A percentile compares a stretch with the other conserved stretches of the same genome.
phyloP scores from a whole-genome alignment of 202 grass and related monocot genomes.

The Miscanthus sacchariflorus region DNA sequence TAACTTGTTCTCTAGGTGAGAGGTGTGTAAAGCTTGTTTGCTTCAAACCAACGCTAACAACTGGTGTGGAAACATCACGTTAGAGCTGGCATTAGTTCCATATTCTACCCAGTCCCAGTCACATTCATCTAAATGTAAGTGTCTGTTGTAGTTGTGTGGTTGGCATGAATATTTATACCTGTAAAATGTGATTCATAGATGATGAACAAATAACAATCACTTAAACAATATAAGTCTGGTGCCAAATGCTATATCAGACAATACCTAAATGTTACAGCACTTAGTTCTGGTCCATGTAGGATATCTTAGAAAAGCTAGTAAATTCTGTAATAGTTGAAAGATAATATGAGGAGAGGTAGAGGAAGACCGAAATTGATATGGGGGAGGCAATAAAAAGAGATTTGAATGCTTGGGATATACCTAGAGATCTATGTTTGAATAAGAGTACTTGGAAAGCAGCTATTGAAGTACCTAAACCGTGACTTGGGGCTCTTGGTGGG shows the following conservation, averaged over 20 bases:
- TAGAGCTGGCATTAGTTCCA: neutral
- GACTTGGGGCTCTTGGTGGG: too few species aligned
- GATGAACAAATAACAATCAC: slow-evolving; percentile 8
- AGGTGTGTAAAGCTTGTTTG: neutral
- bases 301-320: slow-evolving; percentile 35
- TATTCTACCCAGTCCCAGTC: neutral
- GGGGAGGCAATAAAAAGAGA: too few species aligned
- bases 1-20: slow-evolving; percentile 2
- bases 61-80: neutral
- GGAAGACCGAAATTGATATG: too few species aligned
- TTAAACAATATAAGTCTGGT: slow-evolving; percentile 27
- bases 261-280: slow-evolving; percentile 34
- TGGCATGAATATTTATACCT: neutral
- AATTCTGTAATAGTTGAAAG: neutral
- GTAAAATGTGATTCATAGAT: slow-evolving; percentile 24
- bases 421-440: too few species aligned
- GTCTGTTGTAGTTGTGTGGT: neutral
- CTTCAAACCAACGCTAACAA: neutral
- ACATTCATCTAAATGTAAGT: neutral
- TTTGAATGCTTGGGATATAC: too few species aligned
- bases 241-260: slow-evolving; percentile 37
- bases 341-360: neutral
- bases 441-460: too few species aligned
- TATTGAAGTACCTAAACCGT: too few species aligned
- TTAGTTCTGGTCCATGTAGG: slow-evolving; percentile 23